phyloP scores from a whole-genome alignment of 2,329 filamentous ascomycete species.

The Monosporascus ibericus region DNA sequence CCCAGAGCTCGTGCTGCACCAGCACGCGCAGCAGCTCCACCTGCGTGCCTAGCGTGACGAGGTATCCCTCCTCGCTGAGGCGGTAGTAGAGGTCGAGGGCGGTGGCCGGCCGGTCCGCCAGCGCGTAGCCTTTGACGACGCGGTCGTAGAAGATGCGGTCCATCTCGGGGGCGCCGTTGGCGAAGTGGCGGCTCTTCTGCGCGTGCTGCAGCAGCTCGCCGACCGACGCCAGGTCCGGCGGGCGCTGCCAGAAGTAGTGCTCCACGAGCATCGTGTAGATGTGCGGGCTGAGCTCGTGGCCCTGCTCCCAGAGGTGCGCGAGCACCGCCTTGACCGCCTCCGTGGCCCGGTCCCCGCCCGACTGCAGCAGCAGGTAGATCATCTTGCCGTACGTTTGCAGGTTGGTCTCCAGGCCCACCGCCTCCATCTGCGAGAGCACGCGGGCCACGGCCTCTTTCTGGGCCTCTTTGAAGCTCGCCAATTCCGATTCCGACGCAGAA shows the following conservation, averaged over 20 bases:
- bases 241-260: constrained; percentile 54
- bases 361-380: constrained; percentile 56
- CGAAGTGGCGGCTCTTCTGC: constrained; percentile 6
- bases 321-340: constrained; percentile 55
- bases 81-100: constrained; percentile 45
- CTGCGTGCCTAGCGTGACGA: constrained; percentile 37
- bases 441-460: constrained; percentile 46
- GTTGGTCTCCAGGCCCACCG: constrained; percentile 52
- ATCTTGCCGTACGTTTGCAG: constrained; percentile 62
- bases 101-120: constrained; percentile 40
- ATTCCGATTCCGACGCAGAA: constrained; percentile 16
- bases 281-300: constrained; percentile 51
- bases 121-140: constrained; percentile 58
- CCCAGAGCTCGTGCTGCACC: constrained; percentile 10
- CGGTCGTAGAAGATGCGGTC: constrained; percentile 43
- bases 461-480: constrained; percentile 25
- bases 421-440: constrained; percentile 53
- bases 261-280: constrained; percentile 71
- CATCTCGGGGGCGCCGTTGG: constrained; percentile 17
- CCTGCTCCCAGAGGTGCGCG: constrained; percentile 50
- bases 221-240: constrained; percentile 56
- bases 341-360: constrained; percentile 30
- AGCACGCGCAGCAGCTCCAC: constrained; percentile 33
- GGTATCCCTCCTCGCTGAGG: constrained; percentile 33
- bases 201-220: constrained; percentile 51